Percentiles rank a stretch among this genome's conserved stretches.
Conservation (phyloP, 2,329 filamentous ascomycete genomes). For the Calycina marina region DNA sequence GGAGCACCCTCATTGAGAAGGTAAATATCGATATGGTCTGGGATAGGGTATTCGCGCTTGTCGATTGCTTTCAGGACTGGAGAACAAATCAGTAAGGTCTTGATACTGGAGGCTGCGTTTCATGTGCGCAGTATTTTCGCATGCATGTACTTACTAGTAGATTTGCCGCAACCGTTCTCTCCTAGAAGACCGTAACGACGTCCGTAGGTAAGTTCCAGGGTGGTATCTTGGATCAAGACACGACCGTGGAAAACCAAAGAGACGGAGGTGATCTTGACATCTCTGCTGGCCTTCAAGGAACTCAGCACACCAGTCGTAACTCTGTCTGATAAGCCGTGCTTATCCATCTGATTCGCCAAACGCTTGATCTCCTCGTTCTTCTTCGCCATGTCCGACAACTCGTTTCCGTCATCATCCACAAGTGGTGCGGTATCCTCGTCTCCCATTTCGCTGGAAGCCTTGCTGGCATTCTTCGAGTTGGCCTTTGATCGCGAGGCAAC, state of each 20-base stretch:
- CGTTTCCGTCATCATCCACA: conserved; percentile 46
- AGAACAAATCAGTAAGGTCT: too few species aligned
- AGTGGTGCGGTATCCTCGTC: conserved; percentile 45
- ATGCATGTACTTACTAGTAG: conserved; percentile 36
- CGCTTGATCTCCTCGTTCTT: conserved; percentile 75
- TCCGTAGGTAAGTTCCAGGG: conserved; percentile 81
- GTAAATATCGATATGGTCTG: conserved; percentile 95
- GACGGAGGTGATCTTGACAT: conserved; percentile 91
- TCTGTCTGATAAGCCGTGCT: conserved; percentile 89
- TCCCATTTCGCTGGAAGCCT: conserved; percentile 33
- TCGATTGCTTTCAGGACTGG: conserved; percentile 80
- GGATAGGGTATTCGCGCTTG: conserved; percentile 87
- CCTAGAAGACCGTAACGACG: conserved; percentile 89
- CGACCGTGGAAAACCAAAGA: conserved; percentile 96
- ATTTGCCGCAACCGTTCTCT: conserved; percentile 68
- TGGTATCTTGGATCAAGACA: conserved; percentile 88
- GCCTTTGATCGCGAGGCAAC: conserved; percentile 48
- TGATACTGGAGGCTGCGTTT: too few species aligned
- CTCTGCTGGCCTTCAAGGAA: conserved; percentile 70
- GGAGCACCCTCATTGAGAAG: conserved; percentile 94
- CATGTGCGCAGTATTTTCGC: not conserved
- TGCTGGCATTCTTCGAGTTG: conserved; percentile 47
- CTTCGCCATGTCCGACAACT: conserved; percentile 49
- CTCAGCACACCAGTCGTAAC: conserved; percentile 95
- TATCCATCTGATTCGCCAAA: conserved; percentile 84